phyloP scores from a whole-genome alignment of 441 rosid species.

The Mallotus japonicus region DNA sequence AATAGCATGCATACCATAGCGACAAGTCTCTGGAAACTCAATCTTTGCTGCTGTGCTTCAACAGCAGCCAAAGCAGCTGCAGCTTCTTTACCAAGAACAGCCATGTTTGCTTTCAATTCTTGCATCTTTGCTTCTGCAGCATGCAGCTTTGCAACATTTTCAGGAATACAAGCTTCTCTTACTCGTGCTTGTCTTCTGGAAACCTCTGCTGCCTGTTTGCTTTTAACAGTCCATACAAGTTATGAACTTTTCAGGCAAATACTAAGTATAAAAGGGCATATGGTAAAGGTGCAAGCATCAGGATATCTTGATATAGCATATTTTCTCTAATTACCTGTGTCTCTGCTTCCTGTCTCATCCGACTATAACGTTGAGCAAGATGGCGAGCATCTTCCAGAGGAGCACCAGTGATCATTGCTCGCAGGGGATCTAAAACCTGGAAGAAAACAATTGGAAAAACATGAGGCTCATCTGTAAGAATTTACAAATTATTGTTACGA shows the following conservation, averaged over 20 bases:
- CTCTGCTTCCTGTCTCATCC: slow-evolving; percentile 98
- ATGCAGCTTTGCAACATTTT: slow-evolving; percentile 84
- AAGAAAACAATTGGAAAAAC: slow-evolving; percentile 15
- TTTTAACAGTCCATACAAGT: slow-evolving; percentile 26
- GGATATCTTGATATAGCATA: slow-evolving; percentile 4
- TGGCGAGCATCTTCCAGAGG: slow-evolving; percentile 94
- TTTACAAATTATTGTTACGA: neutral
- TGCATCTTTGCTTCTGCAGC: slow-evolving; percentile 80
- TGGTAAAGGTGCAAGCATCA: slow-evolving; percentile 12
- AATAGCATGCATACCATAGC: slow-evolving; percentile 55
- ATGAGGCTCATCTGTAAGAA: slow-evolving; percentile 10
- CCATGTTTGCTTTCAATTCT: slow-evolving; percentile 85
- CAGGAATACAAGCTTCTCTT: slow-evolving; percentile 76
- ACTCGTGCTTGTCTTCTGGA: slow-evolving; percentile 71
- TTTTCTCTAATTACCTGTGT: slow-evolving; percentile 47
- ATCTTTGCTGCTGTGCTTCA: slow-evolving; percentile 83
- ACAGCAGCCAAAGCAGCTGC: slow-evolving; percentile 89
- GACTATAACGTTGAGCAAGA: slow-evolving; percentile 92
- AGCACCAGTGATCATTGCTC: slow-evolving; percentile 74
- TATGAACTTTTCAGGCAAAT: slow-evolving; percentile 27
- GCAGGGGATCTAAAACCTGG: slow-evolving; percentile 89
- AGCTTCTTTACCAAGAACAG: slow-evolving; percentile 93
- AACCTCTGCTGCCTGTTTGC: slow-evolving; percentile 65
- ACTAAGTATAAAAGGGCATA: slow-evolving; percentile 11
- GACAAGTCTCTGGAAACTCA: slow-evolving; percentile 86